Evolutionary conservation across 495 filamentous ascomycete genomes (phyloP).

Genomic region (Hypoxylon lenormandii): DNA sequence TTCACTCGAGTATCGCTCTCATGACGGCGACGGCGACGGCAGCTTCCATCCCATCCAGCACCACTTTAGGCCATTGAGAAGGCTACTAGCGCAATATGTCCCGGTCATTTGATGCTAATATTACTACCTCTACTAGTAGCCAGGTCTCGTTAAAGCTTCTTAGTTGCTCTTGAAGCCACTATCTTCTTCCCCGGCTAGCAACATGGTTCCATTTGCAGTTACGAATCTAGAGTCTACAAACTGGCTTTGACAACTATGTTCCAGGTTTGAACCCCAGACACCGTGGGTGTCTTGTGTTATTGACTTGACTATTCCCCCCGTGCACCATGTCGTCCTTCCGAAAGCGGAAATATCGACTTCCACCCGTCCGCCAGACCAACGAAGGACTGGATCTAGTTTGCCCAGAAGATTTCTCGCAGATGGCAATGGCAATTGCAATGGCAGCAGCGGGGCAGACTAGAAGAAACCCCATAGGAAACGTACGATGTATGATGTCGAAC

Average conservation of each 20-base stretch:
- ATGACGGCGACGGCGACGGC: constrained; percentile 1
- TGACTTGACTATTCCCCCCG: background rate
- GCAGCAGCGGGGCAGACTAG: too few relatives aligned
- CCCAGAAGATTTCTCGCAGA: constrained; percentile 6
- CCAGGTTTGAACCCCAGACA: background rate
- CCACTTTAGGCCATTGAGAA: constrained; percentile 10
- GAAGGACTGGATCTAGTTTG: constrained; percentile 12
- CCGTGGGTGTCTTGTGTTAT: constrained; percentile 1
- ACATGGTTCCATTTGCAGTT: background rate
- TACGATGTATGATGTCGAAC: too few relatives aligned
- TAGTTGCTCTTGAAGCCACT: background rate
- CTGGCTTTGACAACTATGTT: background rate
- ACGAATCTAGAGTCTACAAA: background rate
- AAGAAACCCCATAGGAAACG: too few relatives aligned
- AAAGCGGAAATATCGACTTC: constrained; percentile 13
- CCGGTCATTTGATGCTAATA: constrained; percentile 22
- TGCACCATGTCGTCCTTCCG: background rate
- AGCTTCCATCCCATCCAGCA: constrained; percentile 21
- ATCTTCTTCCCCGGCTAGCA: background rate
- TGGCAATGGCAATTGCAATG: background rate
- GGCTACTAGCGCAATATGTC: constrained; percentile 32
- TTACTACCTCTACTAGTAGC: background rate
- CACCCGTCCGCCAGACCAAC: constrained; percentile 11
- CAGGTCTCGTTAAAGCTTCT: background rate
- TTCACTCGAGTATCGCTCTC: constrained; percentile 9